phyloP scores from a whole-genome alignment of 768 basidiomycete genomes.

The Leccinum uliginosum region DNA sequence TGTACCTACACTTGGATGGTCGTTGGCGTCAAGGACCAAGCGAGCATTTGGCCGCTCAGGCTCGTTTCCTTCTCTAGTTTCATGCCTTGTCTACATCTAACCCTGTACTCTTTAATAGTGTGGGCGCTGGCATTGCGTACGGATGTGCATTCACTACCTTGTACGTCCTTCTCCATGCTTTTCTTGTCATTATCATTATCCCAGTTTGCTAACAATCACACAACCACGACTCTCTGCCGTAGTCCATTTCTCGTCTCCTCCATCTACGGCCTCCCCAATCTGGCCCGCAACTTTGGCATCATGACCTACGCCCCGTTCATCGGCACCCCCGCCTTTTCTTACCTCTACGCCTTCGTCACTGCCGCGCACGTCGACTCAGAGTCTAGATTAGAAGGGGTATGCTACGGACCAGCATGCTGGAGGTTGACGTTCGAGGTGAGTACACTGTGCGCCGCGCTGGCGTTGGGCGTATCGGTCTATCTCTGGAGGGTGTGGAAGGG shows the following conservation, averaged over 20 bases:
- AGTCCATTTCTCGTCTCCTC: constrained; percentile 63
- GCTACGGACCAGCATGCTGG: constrained; percentile 64
- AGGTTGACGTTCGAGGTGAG: constrained; percentile 57
- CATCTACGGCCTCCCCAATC: constrained; percentile 65
- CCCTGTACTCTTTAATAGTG: constrained; percentile 31
- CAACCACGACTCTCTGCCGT: neutral
- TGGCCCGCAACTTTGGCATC: constrained; percentile 75
- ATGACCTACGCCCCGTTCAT: constrained; percentile 72
- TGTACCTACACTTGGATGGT: constrained; percentile 55
- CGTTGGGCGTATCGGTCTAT: constrained; percentile 41
- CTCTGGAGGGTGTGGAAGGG: constrained; percentile 66
- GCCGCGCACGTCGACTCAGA: constrained; percentile 42
- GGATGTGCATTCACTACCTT: constrained; percentile 67
- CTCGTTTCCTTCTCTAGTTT: constrained; percentile 22
- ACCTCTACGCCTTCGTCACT: constrained; percentile 70
- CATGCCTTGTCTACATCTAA: neutral
- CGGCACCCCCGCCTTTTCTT: constrained; percentile 74
- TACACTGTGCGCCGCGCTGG: constrained; percentile 37
- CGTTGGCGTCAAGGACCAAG: constrained; percentile 42
- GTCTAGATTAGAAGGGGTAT: constrained; percentile 29
- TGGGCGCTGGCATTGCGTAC: constrained; percentile 66
- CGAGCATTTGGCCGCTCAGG: constrained; percentile 69
- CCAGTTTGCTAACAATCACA: neutral
- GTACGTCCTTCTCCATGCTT: constrained; percentile 38
- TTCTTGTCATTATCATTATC: neutral